Evolutionary conservation across 495 filamentous ascomycete species (phyloP), one percentile per base, ranked within the genome.

Genomic region (Neurospora pannonica): DNA sequence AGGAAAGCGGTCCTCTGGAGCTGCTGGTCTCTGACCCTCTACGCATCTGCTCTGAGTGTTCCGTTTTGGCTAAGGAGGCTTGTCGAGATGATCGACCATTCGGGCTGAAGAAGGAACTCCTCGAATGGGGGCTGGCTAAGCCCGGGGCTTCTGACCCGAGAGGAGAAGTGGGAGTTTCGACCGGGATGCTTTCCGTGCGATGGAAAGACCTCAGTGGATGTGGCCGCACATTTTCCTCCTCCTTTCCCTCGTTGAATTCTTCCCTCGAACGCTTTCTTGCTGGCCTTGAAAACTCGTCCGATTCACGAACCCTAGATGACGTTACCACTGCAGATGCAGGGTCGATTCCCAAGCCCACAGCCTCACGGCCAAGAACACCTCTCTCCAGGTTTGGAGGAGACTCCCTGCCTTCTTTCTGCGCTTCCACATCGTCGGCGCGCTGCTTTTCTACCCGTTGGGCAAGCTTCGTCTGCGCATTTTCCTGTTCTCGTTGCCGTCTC

Each of bases 391-490:
- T 88, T 24, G 83, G 82, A 31, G 88, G 88, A 42, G 86, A 84
- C 9, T 85, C 83, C 9, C 81, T 84, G 13, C 88, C 87, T 67
- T 82, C 79, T 21, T 80, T 78, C 71, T 73, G 74, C 40, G 83
- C 83, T 11, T 78, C 79, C 10, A 75, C 84, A 71, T 85, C 85
- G 21, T 77, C 83, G 15, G 75, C 80, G 74, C 78, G 85, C 75
- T 95, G 92, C 73, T 90, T 91, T 78, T 94, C 92, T 46, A 89
- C 89, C 71, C 87, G 88, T 54, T 90, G 86, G 73, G 92, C 88
- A 54, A 97, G 83, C 72, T 87, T 90, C 74, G 90, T 87, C 73
- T 92, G 88, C 34, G 92, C 80, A 74, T 85, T 90, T 75, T 95
- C 92, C 73, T 91, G 89, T 34, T 97, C 92, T 54, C 88, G 86